Percentiles rank a stretch among this genome's conserved stretches.
Conservation (phyloP, 2,329 filamentous ascomycete species). For the Fusarium coicis region DNA sequence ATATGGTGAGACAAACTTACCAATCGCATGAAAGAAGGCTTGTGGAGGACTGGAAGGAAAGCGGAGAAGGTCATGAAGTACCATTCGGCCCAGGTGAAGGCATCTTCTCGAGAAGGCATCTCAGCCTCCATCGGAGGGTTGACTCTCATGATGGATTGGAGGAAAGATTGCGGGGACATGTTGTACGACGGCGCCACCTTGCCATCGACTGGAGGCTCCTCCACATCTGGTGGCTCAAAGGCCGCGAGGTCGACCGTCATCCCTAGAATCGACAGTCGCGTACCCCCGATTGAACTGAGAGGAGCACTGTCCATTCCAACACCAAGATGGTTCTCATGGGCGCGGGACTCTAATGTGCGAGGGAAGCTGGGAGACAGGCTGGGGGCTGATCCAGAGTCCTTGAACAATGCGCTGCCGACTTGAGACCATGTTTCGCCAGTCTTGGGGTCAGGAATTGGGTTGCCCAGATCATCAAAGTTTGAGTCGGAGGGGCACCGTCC, state of each 20-base stretch:
- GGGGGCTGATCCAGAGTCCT: constrained; percentile 42
- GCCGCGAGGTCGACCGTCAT: constrained; percentile 82
- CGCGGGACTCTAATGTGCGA: constrained; percentile 54
- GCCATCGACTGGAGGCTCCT: constrained; percentile 60
- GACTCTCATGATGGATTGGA: constrained; percentile 72
- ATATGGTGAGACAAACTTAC: constrained; percentile 55
- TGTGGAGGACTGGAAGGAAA: constrained; percentile 82
- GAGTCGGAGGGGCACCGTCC: constrained; percentile 42
- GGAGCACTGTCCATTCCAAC: constrained; percentile 71
- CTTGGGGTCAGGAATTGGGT: constrained; percentile 35
- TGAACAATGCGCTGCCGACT: constrained; percentile 50
- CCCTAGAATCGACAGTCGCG: constrained; percentile 80
- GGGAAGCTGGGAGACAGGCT: constrained; percentile 44
- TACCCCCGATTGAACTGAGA: constrained; percentile 79
- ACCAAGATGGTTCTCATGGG: constrained; percentile 73
- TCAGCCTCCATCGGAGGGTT: constrained; percentile 67
- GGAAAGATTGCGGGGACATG: constrained; percentile 77
- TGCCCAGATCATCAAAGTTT: constrained; percentile 42
- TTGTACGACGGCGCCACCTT: constrained; percentile 66
- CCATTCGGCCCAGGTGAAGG: constrained; percentile 76
- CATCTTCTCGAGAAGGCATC: constrained; percentile 72
- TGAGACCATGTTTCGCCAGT: constrained; percentile 48
- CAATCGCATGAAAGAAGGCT: constrained; percentile 75
- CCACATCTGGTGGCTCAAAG: constrained; percentile 73
- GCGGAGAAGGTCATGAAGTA: constrained; percentile 79